A percentile compares a stretch with the other conserved stretches of the same genome.
Evolutionary conservation across 2,329 filamentous ascomycete genomes (phyloP).

Genomic region (Macroventuria anomochaeta): DNA sequence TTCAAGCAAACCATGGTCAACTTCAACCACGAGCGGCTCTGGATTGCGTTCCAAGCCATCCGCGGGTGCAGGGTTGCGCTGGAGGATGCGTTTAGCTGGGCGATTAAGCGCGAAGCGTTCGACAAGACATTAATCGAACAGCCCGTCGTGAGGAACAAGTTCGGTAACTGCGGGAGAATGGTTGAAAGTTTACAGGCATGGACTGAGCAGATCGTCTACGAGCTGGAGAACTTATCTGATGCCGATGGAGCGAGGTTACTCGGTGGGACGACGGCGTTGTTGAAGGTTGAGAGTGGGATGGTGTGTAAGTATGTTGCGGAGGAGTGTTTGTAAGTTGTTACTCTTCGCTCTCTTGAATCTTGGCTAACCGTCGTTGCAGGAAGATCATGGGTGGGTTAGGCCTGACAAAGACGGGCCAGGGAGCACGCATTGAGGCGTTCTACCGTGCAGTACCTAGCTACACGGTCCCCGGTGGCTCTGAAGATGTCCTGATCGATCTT

Average conservation of each 20-base stretch:
- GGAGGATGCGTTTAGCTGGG: constrained; percentile 40
- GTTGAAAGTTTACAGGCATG: constrained; percentile 38
- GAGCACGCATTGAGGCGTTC: constrained; percentile 37
- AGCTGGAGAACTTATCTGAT: constrained; percentile 30
- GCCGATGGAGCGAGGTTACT: constrained; percentile 29
- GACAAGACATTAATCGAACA: constrained; percentile 43
- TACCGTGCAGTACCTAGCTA: constrained; percentile 33
- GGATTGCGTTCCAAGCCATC: constrained; percentile 41
- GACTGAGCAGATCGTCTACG: constrained; percentile 40
- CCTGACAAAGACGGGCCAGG: constrained; percentile 37
- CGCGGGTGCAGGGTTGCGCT: constrained; percentile 36
- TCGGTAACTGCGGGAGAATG: constrained; percentile 40
- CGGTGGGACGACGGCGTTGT: constrained; percentile 33
- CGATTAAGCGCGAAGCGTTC: constrained; percentile 41
- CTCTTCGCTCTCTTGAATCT: neutral
- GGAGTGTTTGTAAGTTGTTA: constrained; percentile 36
- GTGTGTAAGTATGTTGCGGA: constrained; percentile 37
- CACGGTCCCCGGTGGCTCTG: constrained; percentile 35
- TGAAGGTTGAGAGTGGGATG: constrained; percentile 36
- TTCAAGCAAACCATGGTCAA: constrained; percentile 45
- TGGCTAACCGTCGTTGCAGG: neutral
- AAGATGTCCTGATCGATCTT: constrained; percentile 41
- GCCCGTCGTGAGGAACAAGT: constrained; percentile 42
- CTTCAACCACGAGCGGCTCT: constrained; percentile 46
- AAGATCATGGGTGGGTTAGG: constrained; percentile 22